Evolutionary conservation across 768 basidiomycete genomes (phyloP).

Genomic region (Lentinula detonsa): DNA sequence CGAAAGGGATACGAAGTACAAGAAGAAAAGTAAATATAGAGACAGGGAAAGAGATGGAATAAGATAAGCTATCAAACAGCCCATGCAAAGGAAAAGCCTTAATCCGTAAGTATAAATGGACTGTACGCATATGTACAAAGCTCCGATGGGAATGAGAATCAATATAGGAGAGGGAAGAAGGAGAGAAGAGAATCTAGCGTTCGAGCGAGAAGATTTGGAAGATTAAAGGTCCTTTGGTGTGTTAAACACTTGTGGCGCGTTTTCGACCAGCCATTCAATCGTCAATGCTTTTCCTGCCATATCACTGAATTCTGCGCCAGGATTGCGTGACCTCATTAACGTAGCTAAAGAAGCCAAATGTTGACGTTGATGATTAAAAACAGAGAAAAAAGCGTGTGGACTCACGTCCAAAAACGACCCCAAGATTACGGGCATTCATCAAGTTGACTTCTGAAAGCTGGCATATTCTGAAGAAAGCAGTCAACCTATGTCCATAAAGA

Average conservation of each 20-base stretch:
- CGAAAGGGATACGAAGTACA: too few relatives aligned
- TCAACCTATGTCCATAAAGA: not conserved
- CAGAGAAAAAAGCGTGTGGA: constrained; percentile 13
- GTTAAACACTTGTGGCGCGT: constrained; percentile 56
- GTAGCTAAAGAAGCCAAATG: constrained; percentile 57
- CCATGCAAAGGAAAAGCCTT: not conserved
- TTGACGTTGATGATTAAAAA: constrained; percentile 2
- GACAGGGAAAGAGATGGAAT: not conserved
- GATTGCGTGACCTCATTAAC: constrained; percentile 85
- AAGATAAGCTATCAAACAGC: constrained; percentile 1
- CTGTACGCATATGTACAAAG: not conserved
- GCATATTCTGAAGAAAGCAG: constrained; percentile 41
- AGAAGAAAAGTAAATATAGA: not conserved
- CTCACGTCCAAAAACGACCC: constrained; percentile 98
- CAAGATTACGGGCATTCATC: constrained; percentile 93
- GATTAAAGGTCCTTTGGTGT: not conserved
- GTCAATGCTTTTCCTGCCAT: constrained; percentile 95
- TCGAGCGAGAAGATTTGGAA: not conserved
- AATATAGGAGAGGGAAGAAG: not conserved
- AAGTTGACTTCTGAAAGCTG: constrained; percentile 70
- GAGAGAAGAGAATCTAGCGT: not conserved
- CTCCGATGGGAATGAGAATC: not conserved
- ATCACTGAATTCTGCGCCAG: constrained; percentile 87
- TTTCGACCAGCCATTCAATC: constrained; percentile 93
- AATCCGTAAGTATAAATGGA: not conserved